Conservation (phyloP, 805 yeast species). For the Cyberlindnera maritima region DNA sequence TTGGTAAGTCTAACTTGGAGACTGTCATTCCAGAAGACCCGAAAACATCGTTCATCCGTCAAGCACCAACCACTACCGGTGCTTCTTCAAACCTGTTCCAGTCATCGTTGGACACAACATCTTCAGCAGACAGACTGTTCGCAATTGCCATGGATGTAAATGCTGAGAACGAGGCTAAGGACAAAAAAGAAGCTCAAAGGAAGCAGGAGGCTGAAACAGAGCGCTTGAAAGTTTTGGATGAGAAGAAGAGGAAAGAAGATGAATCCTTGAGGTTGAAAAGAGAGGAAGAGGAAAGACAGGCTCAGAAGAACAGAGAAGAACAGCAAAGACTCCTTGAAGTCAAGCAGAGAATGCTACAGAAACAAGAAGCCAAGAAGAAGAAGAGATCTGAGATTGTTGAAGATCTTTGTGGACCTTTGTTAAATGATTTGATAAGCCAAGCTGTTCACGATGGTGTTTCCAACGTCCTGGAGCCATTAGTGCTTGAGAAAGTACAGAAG, state of each 20-base stretch:
- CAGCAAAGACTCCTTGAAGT: slow-evolving; percentile 12
- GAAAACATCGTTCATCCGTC: background rate
- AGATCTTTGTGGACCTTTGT: background rate
- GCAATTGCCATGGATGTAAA: background rate
- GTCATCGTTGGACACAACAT: background rate
- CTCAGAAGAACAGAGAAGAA: slow-evolving; percentile 9
- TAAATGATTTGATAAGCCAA: slow-evolving; percentile 11
- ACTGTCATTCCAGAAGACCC: background rate
- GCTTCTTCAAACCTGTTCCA: no score
- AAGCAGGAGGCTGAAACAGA: background rate
- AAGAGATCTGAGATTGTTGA: slow-evolving; percentile 16
- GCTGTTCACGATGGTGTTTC: slow-evolving; percentile 24
- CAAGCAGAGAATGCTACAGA: slow-evolving; percentile 16
- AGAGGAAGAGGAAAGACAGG: slow-evolving; percentile 13
- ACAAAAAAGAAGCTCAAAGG: background rate
- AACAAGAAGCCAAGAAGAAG: slow-evolving; percentile 18
- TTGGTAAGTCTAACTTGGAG: slow-evolving; percentile 13
- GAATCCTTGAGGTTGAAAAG: slow-evolving; percentile 5
- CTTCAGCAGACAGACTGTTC: background rate
- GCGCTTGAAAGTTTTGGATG: slow-evolving; percentile 1
- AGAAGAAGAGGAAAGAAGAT: slow-evolving; percentile 2
- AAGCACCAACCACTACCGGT: no score
- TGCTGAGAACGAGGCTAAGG: background rate
- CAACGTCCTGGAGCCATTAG: slow-evolving; percentile 8
- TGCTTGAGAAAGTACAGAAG: slow-evolving; percentile 15